Conservation (phyloP, 768 basidiomycete genomes). For the Dacryopinax spathularia region DNA sequence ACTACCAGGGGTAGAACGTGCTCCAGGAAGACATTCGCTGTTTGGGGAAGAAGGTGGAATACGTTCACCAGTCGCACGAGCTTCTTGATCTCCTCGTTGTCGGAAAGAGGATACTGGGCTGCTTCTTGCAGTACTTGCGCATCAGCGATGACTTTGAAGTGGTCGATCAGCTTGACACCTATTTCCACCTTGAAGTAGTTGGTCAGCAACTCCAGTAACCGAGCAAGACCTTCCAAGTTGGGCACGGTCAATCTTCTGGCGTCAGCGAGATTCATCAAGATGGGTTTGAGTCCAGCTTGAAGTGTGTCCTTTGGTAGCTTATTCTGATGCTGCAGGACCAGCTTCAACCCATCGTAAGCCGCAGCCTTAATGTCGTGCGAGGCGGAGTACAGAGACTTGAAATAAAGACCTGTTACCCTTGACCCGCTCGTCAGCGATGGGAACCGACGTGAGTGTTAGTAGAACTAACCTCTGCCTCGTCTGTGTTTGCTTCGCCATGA, state of each 20-base stretch:
- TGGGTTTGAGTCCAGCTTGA: constrained; percentile 89
- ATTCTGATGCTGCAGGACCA: constrained; percentile 77
- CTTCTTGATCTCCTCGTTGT: constrained; percentile 84
- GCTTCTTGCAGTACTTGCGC: constrained; percentile 70
- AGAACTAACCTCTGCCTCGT: constrained; percentile 63
- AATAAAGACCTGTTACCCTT: constrained; percentile 90
- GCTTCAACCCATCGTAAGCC: constrained; percentile 81
- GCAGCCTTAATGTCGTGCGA: constrained; percentile 87
- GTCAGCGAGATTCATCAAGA: constrained; percentile 94
- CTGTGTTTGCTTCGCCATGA: constrained; percentile 69
- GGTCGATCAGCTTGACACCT: constrained; percentile 89
- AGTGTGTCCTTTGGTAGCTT: constrained; percentile 88
- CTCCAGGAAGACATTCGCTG: constrained; percentile 83
- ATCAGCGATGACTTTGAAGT: constrained; percentile 85
- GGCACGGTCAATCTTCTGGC: constrained; percentile 85
- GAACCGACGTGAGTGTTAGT: not conserved
- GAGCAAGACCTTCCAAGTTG: constrained; percentile 84
- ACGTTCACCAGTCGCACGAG: constrained; percentile 92
- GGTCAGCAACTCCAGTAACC: constrained; percentile 81
- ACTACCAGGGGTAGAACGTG: constrained; percentile 78
- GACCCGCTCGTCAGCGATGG: constrained; percentile 5
- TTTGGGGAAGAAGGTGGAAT: constrained; percentile 87
- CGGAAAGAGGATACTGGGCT: constrained; percentile 61
- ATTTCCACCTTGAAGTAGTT: constrained; percentile 99
- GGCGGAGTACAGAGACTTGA: constrained; percentile 92